phyloP scores from a whole-genome alignment of 108 stramenopile species.

The Cafeteria roenbergensis region DNA sequence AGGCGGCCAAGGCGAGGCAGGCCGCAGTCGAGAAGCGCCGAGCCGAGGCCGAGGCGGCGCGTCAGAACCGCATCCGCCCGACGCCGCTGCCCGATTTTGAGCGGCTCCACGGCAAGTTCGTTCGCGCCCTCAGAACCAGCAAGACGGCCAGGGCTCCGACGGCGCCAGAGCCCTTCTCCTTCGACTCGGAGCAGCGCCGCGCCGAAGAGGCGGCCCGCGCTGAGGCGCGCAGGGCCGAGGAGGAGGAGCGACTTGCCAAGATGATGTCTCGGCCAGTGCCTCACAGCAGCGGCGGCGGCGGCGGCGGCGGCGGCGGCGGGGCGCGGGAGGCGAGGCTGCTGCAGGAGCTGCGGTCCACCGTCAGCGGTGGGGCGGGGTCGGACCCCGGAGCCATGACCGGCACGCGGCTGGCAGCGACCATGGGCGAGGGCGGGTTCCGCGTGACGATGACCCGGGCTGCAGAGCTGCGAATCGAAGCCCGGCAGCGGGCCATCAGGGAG shows the following conservation, averaged over 20 bases:
- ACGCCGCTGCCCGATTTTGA: neutral
- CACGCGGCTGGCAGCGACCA: neutral
- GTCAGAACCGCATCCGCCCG: neutral
- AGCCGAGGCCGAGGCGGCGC: neutral
- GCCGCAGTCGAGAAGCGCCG: neutral
- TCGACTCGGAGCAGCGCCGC: neutral
- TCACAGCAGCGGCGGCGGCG: neutral
- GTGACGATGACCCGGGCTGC: conserved; percentile 5
- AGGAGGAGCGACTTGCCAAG: neutral
- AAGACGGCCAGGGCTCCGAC: neutral
- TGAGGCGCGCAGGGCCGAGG: neutral
- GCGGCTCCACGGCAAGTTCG: conserved; percentile 2
- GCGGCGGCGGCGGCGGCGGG: neutral
- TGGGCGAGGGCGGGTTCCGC: neutral
- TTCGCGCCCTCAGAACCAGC: neutral
- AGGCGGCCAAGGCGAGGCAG: neutral
- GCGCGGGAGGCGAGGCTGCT: neutral
- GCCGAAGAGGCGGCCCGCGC: neutral
- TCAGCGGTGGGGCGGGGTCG: neutral
- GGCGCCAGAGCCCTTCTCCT: conserved; percentile 1
- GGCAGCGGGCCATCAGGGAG: neutral
- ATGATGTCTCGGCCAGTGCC: neutral
- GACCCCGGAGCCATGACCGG: neutral
- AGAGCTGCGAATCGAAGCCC: neutral
- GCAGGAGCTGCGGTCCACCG: neutral